Evolutionary conservation across 2,329 filamentous ascomycete genomes (phyloP), one percentile per base, ranked within the genome.

Genomic region (Xylariaceae sp.): DNA sequence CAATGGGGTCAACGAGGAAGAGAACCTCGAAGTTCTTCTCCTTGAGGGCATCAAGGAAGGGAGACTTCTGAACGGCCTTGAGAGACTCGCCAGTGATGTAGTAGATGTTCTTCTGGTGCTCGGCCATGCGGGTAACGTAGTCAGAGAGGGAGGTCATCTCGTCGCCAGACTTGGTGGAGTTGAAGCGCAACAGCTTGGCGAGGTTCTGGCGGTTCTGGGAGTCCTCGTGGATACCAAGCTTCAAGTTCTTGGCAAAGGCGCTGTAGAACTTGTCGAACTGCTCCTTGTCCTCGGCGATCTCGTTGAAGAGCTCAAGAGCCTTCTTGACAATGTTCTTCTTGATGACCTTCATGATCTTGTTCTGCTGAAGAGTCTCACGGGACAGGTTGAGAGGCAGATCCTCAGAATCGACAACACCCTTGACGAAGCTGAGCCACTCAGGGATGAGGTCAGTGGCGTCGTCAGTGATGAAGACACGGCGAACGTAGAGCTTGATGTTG

Each of bases 311-410:
- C 85, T 99, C 94, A 68, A 99, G 91, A 68, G 91, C 90, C 90
- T 99, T 99, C 92, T 97, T 99, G 85, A 99, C 92, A 68, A 99
- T 96, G 88, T 99, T 99, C 92, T 99, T 99, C 88, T 95, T 96
- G 87, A 97, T 97, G 79, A 97, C 94, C 89, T 97, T 97, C 94
- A 97, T 97, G 85, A 99, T 99, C 92, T 97, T 97, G 90, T 97
- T 99, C 86, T 97, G 94, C 83, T 99, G 94, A 54, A 99, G 91
- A 60, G 93, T 97, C 88, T 99, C 94, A 89, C 94, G 94, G 74
- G 94, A 97, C 82, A 99, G 80, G 88, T 99, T 99, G 78, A 99
- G 89, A 71, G 94, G 94, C 65, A 99, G 89, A 78, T 99, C 94
- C 86, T 99, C 94, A 73, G 94, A 99, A 82, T 99, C 94, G 78